phyloP scores from a whole-genome alignment of 768 basidiomycete species.

The Cystofilobasidium bisporidii region DNA sequence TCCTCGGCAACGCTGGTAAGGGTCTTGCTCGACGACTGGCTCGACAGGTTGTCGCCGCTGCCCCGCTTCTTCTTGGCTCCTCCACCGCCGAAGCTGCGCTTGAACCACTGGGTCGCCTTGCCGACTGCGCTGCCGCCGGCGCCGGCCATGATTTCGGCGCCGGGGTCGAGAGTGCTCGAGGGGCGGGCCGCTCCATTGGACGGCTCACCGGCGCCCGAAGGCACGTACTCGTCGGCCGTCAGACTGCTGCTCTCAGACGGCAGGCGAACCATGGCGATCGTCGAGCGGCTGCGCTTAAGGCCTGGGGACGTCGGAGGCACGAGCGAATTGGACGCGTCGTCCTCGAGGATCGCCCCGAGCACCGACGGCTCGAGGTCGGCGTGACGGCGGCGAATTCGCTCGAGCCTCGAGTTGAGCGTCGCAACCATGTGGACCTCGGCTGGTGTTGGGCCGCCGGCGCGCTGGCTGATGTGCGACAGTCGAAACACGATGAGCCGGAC shows the following conservation, averaged over 20 bases:
- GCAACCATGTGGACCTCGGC: conserved; percentile 38
- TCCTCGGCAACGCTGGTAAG: conserved; percentile 20
- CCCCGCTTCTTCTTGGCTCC: conserved; percentile 23
- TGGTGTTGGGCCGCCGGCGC: conserved; percentile 30
- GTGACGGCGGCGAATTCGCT: conserved; percentile 42
- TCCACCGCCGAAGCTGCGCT: conserved; percentile 23
- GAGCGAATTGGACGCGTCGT: conserved; percentile 25
- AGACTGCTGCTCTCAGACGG: not conserved
- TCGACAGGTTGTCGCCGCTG: conserved; percentile 4
- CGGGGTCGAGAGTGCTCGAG: not conserved
- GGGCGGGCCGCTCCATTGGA: no score
- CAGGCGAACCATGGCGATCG: conserved; percentile 24
- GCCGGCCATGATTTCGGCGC: conserved; percentile 18
- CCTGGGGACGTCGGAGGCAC: conserved; percentile 3
- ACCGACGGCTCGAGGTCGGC: conserved; percentile 43
- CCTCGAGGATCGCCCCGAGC: conserved; percentile 30
- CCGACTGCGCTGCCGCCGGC: conserved; percentile 13
- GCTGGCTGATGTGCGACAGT: conserved; percentile 39
- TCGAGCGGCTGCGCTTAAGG: conserved; percentile 20
- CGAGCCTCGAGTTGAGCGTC: conserved; percentile 42
- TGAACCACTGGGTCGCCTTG: conserved; percentile 28
- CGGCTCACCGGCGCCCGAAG: conserved; percentile 5
- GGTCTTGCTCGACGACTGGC: conserved; percentile 14
- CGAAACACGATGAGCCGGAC: conserved; percentile 43
- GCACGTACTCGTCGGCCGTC: conserved; percentile 11